A percentile compares a stretch with the other conserved stretches of the same genome.
phyloP scores from a whole-genome alignment of 345 rosid species.

The Murraya paniculata region DNA sequence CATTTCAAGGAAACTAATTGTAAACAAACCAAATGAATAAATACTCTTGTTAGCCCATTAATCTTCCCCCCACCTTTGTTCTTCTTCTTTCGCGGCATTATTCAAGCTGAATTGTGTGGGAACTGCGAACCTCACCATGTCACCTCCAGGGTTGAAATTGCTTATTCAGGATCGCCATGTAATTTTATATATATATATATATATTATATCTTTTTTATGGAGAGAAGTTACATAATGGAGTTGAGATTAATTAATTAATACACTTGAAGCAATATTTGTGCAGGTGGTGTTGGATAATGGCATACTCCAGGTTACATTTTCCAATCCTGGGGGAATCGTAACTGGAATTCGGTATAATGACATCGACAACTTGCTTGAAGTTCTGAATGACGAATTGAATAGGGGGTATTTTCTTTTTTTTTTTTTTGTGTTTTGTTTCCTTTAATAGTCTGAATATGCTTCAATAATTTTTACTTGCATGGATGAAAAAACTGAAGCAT shows the following conservation, averaged over 20 bases:
- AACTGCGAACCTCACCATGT: constrained; percentile 15
- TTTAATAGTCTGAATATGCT: no score
- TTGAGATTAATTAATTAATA: constrained; percentile 16
- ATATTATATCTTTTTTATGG: no score
- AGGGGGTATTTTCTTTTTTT: constrained; percentile 56
- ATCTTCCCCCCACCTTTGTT: not conserved
- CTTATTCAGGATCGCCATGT: constrained; percentile 34
- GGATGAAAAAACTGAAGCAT: not conserved
- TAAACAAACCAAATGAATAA: not conserved
- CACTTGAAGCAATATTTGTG: constrained; percentile 5
- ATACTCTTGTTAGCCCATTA: not conserved
- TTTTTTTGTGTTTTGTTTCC: no score
- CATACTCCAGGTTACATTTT: constrained; percentile 59
- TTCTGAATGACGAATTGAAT: constrained; percentile 65
- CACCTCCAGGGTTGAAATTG: constrained; percentile 26
- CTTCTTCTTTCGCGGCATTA: not conserved
- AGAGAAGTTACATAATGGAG: not conserved
- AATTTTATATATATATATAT: not conserved
- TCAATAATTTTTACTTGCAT: no score
- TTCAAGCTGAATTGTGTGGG: not conserved
- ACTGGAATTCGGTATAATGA: constrained; percentile 61
- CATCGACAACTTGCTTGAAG: constrained; percentile 86
- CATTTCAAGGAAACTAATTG: constrained; percentile 29
- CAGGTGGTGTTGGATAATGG: constrained; percentile 90
- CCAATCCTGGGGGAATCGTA: constrained; percentile 78